Conservation (phyloP, 2,329 filamentous ascomycete species). For the Fusarium mundagurra region DNA sequence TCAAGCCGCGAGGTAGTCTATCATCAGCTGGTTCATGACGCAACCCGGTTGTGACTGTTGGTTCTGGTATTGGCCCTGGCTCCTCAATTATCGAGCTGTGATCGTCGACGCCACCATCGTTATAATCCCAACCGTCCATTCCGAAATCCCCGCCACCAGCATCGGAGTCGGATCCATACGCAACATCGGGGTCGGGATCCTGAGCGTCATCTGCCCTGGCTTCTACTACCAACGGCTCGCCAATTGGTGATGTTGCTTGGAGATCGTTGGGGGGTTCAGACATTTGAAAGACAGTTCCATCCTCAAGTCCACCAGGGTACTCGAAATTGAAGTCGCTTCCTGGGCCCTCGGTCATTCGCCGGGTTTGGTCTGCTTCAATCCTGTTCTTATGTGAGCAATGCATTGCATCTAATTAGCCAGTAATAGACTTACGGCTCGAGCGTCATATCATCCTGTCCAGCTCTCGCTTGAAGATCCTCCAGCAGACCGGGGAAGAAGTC, state of each 20-base stretch:
- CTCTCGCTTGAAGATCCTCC: conserved; percentile 54
- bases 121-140: conserved; percentile 32
- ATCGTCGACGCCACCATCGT: conserved; percentile 32
- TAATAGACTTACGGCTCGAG: conserved; percentile 53
- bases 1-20: conserved; percentile 26
- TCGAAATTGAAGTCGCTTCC: conserved; percentile 64
- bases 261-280: conserved; percentile 47
- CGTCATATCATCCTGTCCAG: conserved; percentile 53
- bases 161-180: conserved; percentile 36
- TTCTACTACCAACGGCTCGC: conserved; percentile 32
- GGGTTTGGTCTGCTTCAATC: conserved; percentile 54
- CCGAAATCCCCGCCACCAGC: conserved; percentile 27
- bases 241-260: conserved; percentile 41
- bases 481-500: conserved; percentile 63
- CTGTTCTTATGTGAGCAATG: conserved; percentile 34
- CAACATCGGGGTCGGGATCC: conserved; percentile 20
- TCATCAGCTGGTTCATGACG: conserved; percentile 15
- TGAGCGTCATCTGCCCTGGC: conserved; percentile 29
- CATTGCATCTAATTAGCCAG: background rate
- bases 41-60: conserved; percentile 4
- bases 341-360: conserved; percentile 53
- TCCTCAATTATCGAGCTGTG: conserved; percentile 40
- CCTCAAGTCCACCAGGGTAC: conserved; percentile 58
- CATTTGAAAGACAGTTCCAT: conserved; percentile 64
- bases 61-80: conserved; percentile 12